These are phyloP conservation scores for Botryotinia calthae DNA, from an alignment of 2,329 filamentous ascomycete species.

Conservation along the genomic window DNA sequence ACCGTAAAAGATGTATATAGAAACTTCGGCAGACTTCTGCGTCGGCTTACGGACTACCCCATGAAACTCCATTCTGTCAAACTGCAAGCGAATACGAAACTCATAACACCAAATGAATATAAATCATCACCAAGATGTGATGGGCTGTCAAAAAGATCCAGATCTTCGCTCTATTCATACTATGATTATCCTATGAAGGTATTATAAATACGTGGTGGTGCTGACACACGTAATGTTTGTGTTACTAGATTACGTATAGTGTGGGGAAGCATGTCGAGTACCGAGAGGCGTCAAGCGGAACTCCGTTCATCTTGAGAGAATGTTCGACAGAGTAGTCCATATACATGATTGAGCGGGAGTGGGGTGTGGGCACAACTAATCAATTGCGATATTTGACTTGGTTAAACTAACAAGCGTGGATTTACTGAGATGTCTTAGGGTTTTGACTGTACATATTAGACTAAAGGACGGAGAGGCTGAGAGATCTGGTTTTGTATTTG, in stretches of 20 bases:
- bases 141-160: not conserved
- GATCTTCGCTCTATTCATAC: not conserved
- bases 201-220: not conserved
- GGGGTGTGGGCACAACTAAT: too few relatives aligned
- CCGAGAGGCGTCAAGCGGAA: not conserved
- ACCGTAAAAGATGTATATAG: not conserved
- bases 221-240: not conserved
- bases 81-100: not conserved
- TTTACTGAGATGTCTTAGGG: not conserved
- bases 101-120: not conserved
- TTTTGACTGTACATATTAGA: not conserved
- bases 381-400: not conserved
- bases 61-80: not conserved
- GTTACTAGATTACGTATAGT: not conserved
- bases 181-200: not conserved
- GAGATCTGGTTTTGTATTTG: rapidly evolving
- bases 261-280: not conserved
- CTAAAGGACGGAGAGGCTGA: not conserved
- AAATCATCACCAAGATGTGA: not conserved
- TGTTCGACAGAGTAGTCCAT: not conserved
- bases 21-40: not conserved
- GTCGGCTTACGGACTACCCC: not conserved
- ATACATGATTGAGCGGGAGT: not conserved
- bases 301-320: not conserved
- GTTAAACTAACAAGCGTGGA: not conserved